Evolutionary conservation across 306 rosid species (phyloP).

Genomic region (Cucurbita ficifolia): DNA sequence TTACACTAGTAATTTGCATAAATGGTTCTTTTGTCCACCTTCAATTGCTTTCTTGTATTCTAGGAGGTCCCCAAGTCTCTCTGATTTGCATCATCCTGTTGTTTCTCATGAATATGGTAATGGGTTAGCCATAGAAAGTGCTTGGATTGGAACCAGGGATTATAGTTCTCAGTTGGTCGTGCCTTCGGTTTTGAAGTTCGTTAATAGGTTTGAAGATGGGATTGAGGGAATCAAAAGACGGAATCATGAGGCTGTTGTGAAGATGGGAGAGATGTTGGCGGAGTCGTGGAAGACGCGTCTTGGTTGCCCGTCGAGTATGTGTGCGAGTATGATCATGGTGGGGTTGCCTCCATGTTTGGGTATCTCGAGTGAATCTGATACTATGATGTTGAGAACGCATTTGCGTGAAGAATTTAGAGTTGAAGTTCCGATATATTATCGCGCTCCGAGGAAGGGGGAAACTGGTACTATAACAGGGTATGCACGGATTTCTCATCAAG

Average conservation of each 20-base stretch:
- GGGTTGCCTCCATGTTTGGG: slow-evolving; percentile 74
- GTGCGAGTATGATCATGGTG: slow-evolving; percentile 83
- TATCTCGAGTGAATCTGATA: slow-evolving; percentile 48
- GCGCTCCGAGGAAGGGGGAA: slow-evolving; percentile 51
- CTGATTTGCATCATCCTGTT: slow-evolving; percentile 81
- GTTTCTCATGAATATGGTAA: slow-evolving; percentile 95
- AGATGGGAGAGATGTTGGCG: slow-evolving; percentile 78
- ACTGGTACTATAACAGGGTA: slow-evolving; percentile 50
- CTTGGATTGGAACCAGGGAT: slow-evolving; percentile 97
- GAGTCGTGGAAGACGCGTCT: slow-evolving; percentile 75
- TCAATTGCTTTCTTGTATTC: slow-evolving; percentile 66
- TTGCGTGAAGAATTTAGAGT: slow-evolving; percentile 62
- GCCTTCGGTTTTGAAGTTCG: slow-evolving; percentile 54
- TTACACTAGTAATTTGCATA: slow-evolving; percentile 90
- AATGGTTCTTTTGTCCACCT: slow-evolving; percentile 98
- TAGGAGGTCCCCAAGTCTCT: slow-evolving; percentile 20
- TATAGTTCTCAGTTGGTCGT: slow-evolving; percentile 88
- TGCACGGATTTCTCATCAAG: slow-evolving; percentile 84
- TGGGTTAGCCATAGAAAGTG: slow-evolving; percentile 83
- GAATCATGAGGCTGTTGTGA: slow-evolving; percentile 69
- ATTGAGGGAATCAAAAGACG: slow-evolving; percentile 81
- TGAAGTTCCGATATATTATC: slow-evolving; percentile 72
- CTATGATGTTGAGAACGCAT: slow-evolving; percentile 42
- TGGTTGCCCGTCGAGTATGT: slow-evolving; percentile 76
- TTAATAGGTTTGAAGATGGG: slow-evolving; percentile 74